A percentile compares a stretch with the other conserved stretches of the same genome.
phyloP scores from a whole-genome alignment of 208 protist species.

The Kentomonas sorsogonicus region DNA sequence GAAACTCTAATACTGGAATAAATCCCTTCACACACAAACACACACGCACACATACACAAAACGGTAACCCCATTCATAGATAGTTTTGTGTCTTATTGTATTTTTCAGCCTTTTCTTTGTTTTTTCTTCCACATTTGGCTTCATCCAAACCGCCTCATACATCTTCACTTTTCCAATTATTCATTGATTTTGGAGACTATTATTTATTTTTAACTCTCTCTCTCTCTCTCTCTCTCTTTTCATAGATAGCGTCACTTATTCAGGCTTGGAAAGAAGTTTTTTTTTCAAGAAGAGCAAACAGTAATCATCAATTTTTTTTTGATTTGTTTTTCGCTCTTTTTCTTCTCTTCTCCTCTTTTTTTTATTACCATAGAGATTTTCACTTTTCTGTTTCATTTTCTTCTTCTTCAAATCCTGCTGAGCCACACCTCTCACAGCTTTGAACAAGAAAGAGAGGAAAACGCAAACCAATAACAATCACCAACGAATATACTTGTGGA shows the following conservation, averaged over 20 bases:
- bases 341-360: neutral
- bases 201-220: neutral
- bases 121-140: constrained; percentile 8
- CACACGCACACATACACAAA: constrained; percentile 1
- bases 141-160: constrained; percentile 8
- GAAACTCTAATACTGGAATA: neutral
- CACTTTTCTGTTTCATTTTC: neutral
- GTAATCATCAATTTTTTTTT: constrained; percentile 10
- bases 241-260: too few relatives aligned
- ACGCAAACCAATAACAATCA: neutral
- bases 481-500: too few relatives aligned
- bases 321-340: neutral
- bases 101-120: neutral
- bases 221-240: neutral
- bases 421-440: too few relatives aligned
- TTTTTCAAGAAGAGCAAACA: too few relatives aligned
- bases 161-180: constrained; percentile 13
- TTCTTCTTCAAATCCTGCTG: neutral
- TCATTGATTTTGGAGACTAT: constrained; percentile 8
- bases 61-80: neutral
- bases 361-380: neutral
- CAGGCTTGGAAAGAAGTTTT: too few relatives aligned
- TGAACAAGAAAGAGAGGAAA: too few relatives aligned
- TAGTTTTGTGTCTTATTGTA: constrained; percentile 7
- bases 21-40: neutral